Base-by-base conservation (phyloP, 192 early-diverging fungal genomes). In the Umbelopsis sp. region DNA sequence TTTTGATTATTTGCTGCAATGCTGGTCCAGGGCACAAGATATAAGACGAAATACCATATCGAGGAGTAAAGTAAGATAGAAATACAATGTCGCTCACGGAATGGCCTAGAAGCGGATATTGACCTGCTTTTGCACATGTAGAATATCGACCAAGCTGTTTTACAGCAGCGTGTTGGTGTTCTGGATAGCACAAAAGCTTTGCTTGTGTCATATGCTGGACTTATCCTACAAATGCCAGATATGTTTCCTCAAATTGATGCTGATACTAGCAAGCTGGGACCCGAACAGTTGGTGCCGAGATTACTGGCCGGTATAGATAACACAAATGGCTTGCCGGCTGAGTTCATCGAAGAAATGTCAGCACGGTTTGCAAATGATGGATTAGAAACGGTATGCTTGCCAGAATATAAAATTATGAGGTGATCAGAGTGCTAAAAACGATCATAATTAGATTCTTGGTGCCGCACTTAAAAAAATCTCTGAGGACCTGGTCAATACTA, bases 191-290 rank as follows among this genome's bases (percentile, higher is more conserved):
- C 86, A 11, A 83, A 87, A 49, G 78, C 46, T 0, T 65, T 98
- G 53, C 69, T 97, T 20, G 82, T 97, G 2, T 95, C 91, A 55
- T 99, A 98, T 74, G 85, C 86, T 55, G 93, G 92, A 6, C 81
- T 97, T 33, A 82, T 92, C 47, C 70, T 98, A 41, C 94, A 92
- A 53, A 86, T 94, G 68, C 91, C 92, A n/a, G 95, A 93, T 23
- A 93, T 93, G 88, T 97, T 96, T 70, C 88, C 95, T 23, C 94
- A 94, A 70, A 55, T 80, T 10, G 72, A 86, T 1, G 16, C 49
- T 47, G 18, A 46, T 12, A 49, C 25, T 21, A 47, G 35, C 21
- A n/a, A 30, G 12, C 67, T 82, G 37, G 84, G 86, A 37, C 77
- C 84, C 3, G 27, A 67, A 8, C 86, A 88, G 30, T 48, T 88